phyloP scores from a whole-genome alignment of 306 rosid genomes.

The Sphenostylis stenocarpa region DNA sequence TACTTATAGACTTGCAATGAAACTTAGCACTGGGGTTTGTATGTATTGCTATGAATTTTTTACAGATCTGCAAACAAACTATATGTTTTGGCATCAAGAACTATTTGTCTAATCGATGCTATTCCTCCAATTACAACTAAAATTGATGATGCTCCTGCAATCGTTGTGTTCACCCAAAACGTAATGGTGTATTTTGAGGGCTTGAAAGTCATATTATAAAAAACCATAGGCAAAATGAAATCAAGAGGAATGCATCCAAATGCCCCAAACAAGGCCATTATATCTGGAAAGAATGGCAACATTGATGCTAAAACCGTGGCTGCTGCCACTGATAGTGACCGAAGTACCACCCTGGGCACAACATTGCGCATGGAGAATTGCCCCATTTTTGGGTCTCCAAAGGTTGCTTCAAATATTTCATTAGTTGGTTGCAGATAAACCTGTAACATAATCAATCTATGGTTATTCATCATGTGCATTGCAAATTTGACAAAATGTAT shows the following conservation, averaged over 20 bases:
- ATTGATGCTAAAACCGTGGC: conserved; percentile 71
- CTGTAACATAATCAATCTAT: conserved; percentile 35
- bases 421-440: conserved; percentile 84
- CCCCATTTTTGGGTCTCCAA: conserved; percentile 58
- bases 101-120: conserved; percentile 72
- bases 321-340: conserved; percentile 62
- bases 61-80: conserved; percentile 60
- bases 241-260: conserved; percentile 83
- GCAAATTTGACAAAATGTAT: conserved; percentile 7
- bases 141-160: conserved; percentile 47
- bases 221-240: conserved; percentile 79
- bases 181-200: conserved; percentile 56
- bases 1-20: not conserved
- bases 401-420: conserved; percentile 62
- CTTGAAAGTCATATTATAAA: conserved; percentile 71
- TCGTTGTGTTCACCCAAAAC: conserved; percentile 66
- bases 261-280: conserved; percentile 78
- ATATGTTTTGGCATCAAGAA: conserved; percentile 68
- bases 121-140: conserved; percentile 64
- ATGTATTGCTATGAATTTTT: conserved; percentile 32
- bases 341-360: conserved; percentile 57
- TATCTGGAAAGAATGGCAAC: conserved; percentile 85
- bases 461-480: conserved; percentile 18
- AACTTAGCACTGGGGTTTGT: not conserved
- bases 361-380: conserved; percentile 64